Evolutionary conservation across 208 protist species (phyloP).

Genomic region (Crithidia expoeki): DNA sequence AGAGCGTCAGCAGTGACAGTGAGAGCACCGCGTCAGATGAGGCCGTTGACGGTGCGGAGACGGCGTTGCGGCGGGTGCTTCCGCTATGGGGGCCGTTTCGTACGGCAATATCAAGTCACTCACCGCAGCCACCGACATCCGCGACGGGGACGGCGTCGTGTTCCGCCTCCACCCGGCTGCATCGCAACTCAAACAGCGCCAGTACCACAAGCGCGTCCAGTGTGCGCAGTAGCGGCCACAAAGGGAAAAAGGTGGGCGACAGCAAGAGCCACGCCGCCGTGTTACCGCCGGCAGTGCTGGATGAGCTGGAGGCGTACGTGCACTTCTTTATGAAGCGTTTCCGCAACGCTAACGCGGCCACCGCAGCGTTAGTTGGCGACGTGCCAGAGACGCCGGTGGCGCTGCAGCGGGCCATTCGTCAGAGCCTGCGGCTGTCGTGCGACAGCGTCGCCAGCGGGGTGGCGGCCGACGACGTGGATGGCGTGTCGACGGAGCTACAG

Average conservation of each 20-base stretch:
- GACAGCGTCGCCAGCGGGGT: neutral
- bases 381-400: conserved; percentile 31
- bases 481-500: conserved; percentile 24
- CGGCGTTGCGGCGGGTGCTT: conserved; percentile 15
- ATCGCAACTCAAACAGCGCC: conserved; percentile 11
- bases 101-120: neutral
- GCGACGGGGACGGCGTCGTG: neutral
- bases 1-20: conserved; percentile 28
- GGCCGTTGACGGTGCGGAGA: conserved; percentile 27
- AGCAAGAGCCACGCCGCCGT: neutral
- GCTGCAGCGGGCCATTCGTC: conserved; percentile 30
- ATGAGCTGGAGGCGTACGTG: conserved; percentile 35
- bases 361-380: conserved; percentile 17
- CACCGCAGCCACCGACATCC: neutral
- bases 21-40: conserved; percentile 38
- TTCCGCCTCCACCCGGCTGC: neutral
- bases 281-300: conserved; percentile 20
- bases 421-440: conserved; percentile 17
- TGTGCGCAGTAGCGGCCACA: neutral
- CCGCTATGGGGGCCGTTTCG: conserved; percentile 35
- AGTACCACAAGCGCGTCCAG: conserved; percentile 4
- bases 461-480: conserved; percentile 12
- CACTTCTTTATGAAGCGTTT: conserved; percentile 37
- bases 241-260: conserved; percentile 14
- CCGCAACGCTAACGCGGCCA: conserved; percentile 21